phyloP scores from a whole-genome alignment of 371 early-diverging fungal species.

The Dipsacomyces acuminosporus region DNA sequence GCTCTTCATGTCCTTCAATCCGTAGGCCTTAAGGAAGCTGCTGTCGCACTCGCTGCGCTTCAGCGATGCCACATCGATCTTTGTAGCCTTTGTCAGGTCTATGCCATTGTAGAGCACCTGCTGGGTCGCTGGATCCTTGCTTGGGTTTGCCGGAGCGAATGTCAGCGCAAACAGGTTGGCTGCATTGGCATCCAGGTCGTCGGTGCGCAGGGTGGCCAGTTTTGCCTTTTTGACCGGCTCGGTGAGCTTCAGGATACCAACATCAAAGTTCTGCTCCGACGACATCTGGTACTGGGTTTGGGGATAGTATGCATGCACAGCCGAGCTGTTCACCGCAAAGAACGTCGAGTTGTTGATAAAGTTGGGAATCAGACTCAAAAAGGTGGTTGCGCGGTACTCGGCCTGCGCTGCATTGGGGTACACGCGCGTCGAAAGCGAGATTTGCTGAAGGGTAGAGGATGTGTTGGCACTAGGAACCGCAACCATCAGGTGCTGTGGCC shows the following conservation, averaged over 20 bases:
- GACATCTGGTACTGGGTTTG: constrained; percentile 32
- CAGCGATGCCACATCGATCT: constrained; percentile 16
- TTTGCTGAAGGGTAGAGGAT: constrained; percentile 34
- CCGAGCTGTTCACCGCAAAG: constrained; percentile 25
- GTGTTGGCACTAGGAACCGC: constrained; percentile 29
- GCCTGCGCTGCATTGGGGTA: constrained; percentile 23
- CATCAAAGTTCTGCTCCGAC: constrained; percentile 41
- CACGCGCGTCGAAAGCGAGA: constrained; percentile 34
- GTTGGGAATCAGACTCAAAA: constrained; percentile 28
- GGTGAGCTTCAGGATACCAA: constrained; percentile 30
- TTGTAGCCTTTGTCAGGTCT: constrained; percentile 31
- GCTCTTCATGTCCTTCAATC: constrained; percentile 36
- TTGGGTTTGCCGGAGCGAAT: constrained; percentile 21
- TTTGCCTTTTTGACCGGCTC: constrained; percentile 12
- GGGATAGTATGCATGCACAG: constrained; percentile 39
- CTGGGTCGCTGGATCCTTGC: constrained; percentile 30
- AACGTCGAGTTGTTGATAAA: constrained; percentile 40
- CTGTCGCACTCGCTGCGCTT: constrained; percentile 29
- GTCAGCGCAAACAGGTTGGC: constrained; percentile 21
- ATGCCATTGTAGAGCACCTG: constrained; percentile 33
- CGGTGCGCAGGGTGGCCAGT: constrained; percentile 26
- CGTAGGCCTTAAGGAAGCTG: constrained; percentile 24
- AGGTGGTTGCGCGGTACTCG: constrained; percentile 24
- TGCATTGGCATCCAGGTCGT: constrained; percentile 25
- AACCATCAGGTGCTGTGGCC: constrained; percentile 35